A percentile compares a stretch with the other conserved stretches of the same genome.
These are phyloP conservation scores for Nicotiana rustica DNA, from an alignment of 305 asterid species.

Conservation along the genomic window DNA sequence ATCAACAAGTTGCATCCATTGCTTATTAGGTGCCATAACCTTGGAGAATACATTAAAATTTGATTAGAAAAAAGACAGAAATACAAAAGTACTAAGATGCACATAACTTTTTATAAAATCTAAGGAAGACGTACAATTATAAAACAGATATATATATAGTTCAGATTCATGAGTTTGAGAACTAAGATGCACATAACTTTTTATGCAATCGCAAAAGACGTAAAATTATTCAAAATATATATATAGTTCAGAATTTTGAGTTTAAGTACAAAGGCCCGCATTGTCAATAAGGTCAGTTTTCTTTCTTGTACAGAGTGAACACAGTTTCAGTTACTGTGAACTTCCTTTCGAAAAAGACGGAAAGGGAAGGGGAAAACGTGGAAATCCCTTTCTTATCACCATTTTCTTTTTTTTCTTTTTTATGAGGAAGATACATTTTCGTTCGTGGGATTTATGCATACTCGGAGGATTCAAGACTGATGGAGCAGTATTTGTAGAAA, in stretches of 20 bases:
- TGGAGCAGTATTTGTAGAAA: slow-evolving; percentile 19
- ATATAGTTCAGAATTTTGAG: too few relatives aligned
- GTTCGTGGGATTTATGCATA: background rate
- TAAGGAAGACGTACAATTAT: too few relatives aligned
- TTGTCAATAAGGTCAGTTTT: slow-evolving; percentile 84
- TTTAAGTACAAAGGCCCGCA: slow-evolving; percentile 59
- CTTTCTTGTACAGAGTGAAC: slow-evolving; percentile 27
- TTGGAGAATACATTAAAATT: background rate
- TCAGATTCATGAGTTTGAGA: too few relatives aligned
- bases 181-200: too few relatives aligned
- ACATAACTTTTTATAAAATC: background rate
- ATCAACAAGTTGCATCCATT: background rate
- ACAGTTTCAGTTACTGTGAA: background rate
- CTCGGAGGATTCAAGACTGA: background rate
- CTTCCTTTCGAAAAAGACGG: background rate
- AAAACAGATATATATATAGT: too few relatives aligned
- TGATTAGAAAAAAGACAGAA: background rate
- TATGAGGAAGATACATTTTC: too few relatives aligned
- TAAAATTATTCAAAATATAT: too few relatives aligned
- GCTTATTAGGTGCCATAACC: slow-evolving; percentile 27
- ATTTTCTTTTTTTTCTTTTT: background rate
- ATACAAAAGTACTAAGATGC: background rate
- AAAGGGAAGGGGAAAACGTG: background rate
- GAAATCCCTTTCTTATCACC: background rate
- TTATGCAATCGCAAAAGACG: too few relatives aligned